Base-by-base conservation (phyloP, 305 asterid genomes). In the Solanum chacoense region DNA sequence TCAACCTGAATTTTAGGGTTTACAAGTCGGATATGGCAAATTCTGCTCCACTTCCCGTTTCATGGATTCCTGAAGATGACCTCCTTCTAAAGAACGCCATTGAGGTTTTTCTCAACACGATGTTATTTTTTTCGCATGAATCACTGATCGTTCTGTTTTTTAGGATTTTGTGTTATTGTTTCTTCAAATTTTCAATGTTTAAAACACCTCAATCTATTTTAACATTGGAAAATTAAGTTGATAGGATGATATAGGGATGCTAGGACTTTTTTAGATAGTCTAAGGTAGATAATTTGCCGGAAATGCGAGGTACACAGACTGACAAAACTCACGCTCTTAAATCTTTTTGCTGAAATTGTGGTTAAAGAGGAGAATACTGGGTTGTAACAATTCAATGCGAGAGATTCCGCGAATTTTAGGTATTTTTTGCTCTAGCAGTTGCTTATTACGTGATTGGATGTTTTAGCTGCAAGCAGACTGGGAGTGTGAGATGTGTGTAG, bases 21-120 rank as follows among this genome's bases (percentile, higher is more conserved):
- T 90, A 34, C 76, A 37, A 40, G 89, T 63, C 84, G 88, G 34
- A 34, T 89, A 94, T 95, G 98, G 94, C 93, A 71, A 91, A 87
- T 79, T 88, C 91, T 89, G 85, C 91, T 89, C 89, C 94, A 89
- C 91, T 84, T 71, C 76, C 94, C 42, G 32, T 89, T 89, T 87
- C 89, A 85, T 97, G 98, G 99, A 91, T 92, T 87, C 95, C 98
- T 31, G 98, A 96, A 89, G 99, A 97, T 72, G 98, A 97, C 93
- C 92, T 97, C 84, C 90, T 95, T 92, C 87, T 97, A 91, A 97
- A 95, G 93, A 94, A 93, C 90, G 94, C 98, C 24, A 93, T 94
- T 31, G 98, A 97, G 99, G 29, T 35, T 59, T 22, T 29, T 74
- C 40, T 28, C 34, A 22, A 12, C n/a, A 42, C 65, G 26, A 29